Conservation (phyloP, 2,329 filamentous ascomycete genomes). For the Trichoderma sp. region DNA sequence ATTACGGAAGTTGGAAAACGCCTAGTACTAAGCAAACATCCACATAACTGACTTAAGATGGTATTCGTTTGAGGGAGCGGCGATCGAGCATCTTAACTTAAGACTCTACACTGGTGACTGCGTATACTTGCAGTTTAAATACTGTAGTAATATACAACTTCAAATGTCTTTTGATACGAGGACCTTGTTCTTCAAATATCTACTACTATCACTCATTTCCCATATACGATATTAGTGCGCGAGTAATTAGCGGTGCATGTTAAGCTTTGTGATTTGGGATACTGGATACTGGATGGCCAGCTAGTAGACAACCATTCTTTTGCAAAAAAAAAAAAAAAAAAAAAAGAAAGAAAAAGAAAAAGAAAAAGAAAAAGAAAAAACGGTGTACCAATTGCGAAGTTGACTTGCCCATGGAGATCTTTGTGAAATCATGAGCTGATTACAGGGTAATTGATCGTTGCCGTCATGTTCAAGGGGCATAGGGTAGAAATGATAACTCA, state of each 20-base stretch:
- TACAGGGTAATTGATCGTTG: too few relatives aligned
- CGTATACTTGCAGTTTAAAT: neutral
- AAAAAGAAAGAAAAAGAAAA: too few relatives aligned
- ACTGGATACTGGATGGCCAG: too few relatives aligned
- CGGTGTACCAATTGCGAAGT: too few relatives aligned
- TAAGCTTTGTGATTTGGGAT: neutral
- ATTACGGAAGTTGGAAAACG: fast-evolving
- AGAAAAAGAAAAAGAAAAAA: too few relatives aligned
- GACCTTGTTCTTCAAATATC: neutral
- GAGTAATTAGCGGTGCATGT: neutral
- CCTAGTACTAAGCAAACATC: neutral
- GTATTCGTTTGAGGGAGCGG: neutral
- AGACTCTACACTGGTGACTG: fast-evolving
- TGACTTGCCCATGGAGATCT: too few relatives aligned
- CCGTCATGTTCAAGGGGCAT: too few relatives aligned
- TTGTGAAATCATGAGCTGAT: too few relatives aligned
- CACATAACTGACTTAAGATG: fast-evolving
- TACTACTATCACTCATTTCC: neutral
- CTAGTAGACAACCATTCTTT: too few relatives aligned
- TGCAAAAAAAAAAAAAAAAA: too few relatives aligned
- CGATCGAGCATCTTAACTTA: fast-evolving
- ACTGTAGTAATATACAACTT: neutral
- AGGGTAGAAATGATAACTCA: too few relatives aligned
- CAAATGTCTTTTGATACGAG: neutral
- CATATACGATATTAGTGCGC: neutral